phyloP scores from a whole-genome alignment of 2,329 filamentous ascomycete genomes.

The Aureobasidium sp. region DNA sequence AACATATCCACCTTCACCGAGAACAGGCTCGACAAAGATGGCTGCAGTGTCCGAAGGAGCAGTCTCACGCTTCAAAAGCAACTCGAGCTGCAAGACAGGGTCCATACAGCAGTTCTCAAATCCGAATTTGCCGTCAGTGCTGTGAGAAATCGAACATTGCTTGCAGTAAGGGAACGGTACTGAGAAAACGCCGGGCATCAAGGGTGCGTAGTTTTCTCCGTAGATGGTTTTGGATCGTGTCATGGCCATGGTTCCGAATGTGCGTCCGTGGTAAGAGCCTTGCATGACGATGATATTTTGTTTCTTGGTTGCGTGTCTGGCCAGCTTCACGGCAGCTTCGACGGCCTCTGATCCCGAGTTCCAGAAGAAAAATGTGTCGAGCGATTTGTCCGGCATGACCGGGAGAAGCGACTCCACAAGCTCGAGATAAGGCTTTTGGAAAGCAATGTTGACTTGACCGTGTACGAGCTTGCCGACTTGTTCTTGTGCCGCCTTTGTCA shows the following conservation, averaged over 20 bases:
- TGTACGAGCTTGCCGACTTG: constrained; percentile 35
- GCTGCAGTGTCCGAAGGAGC: constrained; percentile 33
- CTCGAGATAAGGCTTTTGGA: constrained; percentile 34
- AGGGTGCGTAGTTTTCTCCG: constrained; percentile 27
- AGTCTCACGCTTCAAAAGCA: constrained; percentile 31
- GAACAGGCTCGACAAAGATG: constrained; percentile 32
- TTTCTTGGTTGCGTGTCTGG: constrained; percentile 32
- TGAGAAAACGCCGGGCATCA: constrained; percentile 35
- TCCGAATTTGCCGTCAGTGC: constrained; percentile 26
- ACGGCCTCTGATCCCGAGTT: constrained; percentile 33
- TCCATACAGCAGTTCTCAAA: constrained; percentile 36
- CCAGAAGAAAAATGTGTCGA: constrained; percentile 38
- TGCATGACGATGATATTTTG: constrained; percentile 36
- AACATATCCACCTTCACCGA: constrained; percentile 34
- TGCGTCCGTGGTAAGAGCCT: constrained; percentile 33
- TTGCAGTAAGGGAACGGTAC: constrained; percentile 35
- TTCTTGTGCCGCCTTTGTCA: constrained; percentile 31
- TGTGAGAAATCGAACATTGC: constrained; percentile 30
- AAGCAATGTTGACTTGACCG: constrained; percentile 36
- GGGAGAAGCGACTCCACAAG: constrained; percentile 30
- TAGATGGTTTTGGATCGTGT: constrained; percentile 33
- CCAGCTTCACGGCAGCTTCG: constrained; percentile 33
- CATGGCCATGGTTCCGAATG: constrained; percentile 33
- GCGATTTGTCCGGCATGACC: constrained; percentile 31
- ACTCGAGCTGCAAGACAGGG: constrained; percentile 30